Evolutionary conservation across 805 yeast genomes (phyloP).

Genomic region (Groenewaldozyma tartarivorans): DNA sequence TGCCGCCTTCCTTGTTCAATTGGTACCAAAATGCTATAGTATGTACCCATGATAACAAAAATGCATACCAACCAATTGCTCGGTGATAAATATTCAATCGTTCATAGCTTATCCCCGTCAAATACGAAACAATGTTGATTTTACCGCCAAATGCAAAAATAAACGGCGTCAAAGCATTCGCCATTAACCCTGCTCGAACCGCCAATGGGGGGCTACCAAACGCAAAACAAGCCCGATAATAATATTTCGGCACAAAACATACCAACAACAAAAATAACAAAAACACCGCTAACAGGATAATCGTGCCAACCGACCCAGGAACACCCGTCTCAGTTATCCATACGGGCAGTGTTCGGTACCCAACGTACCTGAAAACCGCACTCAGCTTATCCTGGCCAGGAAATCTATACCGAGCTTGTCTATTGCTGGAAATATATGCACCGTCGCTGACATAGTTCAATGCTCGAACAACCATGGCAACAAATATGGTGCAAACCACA

Average conservation of each 20-base stretch:
- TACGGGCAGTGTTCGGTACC: constrained; percentile 10
- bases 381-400: constrained; percentile 1
- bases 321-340: constrained; percentile 1
- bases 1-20: constrained; percentile 15
- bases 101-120: constrained; percentile 16
- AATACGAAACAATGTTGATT: constrained; percentile 10
- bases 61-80: constrained; percentile 11
- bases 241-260: constrained; percentile 12
- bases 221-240: constrained; percentile 13
- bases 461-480: constrained; percentile 6
- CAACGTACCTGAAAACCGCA: constrained; percentile 10
- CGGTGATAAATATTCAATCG: constrained; percentile 14
- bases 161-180: constrained; percentile 17
- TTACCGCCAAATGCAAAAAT: constrained; percentile 16
- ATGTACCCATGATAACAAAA: constrained; percentile 14
- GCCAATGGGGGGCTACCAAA: constrained; percentile 18
- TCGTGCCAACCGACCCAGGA: constrained; percentile 11
- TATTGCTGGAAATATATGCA: not conserved
- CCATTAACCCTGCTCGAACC: constrained; percentile 14
- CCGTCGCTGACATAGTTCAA: constrained; percentile 6
- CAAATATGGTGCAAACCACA: constrained; percentile 6
- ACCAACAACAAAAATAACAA: constrained; percentile 6
- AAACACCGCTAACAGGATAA: constrained; percentile 4
- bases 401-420: not conserved
- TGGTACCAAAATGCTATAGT: constrained; percentile 12